These are phyloP conservation scores for Neurospora sp. DNA, from an alignment of 495 filamentous ascomycete species.

Conservation along the genomic window DNA sequence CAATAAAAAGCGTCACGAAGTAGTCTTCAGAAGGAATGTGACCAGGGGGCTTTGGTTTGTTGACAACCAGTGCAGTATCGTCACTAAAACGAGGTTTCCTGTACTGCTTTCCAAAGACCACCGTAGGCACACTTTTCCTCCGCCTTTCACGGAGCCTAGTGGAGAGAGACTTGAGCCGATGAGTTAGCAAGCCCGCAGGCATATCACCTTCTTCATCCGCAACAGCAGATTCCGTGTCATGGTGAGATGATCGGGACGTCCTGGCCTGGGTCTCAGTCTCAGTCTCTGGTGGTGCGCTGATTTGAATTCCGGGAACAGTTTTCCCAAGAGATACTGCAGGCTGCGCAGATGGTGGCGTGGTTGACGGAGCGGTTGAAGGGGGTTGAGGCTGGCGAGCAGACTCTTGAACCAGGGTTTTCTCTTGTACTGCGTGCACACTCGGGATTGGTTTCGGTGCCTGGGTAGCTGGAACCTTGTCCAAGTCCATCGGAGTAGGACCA, in stretches of 20 bases:
- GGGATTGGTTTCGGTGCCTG: not conserved
- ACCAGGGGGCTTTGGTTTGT: slow-evolving; percentile 23
- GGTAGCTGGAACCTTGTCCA: slow-evolving; percentile 1
- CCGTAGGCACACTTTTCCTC: slow-evolving; percentile 59
- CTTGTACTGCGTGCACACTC: not conserved
- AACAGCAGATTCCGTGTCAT: not conserved
- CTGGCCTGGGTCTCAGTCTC: not conserved
- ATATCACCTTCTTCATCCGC: slow-evolving; percentile 1
- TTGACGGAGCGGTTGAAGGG: not conserved
- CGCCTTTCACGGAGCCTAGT: slow-evolving; percentile 52
- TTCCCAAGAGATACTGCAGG: not conserved
- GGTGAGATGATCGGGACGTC: not conserved
- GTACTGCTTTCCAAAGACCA: slow-evolving; percentile 62
- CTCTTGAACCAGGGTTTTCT: not conserved
- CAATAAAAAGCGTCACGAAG: slow-evolving; percentile 68
- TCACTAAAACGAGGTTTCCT: slow-evolving; percentile 15
- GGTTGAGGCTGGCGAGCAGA: not conserved
- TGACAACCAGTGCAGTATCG: slow-evolving; percentile 20
- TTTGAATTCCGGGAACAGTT: not conserved
- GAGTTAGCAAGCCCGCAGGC: slow-evolving; percentile 23
- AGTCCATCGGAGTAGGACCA: slow-evolving; percentile 4
- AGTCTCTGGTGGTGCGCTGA: not conserved
- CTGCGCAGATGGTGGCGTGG: not conserved
- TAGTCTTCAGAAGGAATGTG: slow-evolving; percentile 53
- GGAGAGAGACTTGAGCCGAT: slow-evolving; percentile 39